Base-by-base conservation (phyloP, 176 grass and related monocot genomes). In the Eremochloa ophiuroides region DNA sequence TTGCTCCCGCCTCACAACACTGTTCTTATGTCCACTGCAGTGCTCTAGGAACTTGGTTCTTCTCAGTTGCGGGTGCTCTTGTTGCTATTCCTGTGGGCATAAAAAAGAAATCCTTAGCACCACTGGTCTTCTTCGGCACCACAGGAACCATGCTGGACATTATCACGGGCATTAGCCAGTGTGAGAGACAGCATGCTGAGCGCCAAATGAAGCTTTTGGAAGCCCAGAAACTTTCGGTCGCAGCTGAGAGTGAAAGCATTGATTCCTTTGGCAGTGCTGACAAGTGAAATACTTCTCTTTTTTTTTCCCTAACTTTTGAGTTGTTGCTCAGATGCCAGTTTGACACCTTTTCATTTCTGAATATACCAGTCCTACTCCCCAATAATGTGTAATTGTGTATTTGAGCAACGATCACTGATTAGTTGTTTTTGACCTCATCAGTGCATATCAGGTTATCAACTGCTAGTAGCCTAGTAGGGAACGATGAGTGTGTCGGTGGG, bases 61-160 rank as follows among this genome's bases (percentile, higher is more conserved):
- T 98, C 90, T 98, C 95, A 0, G 83, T 94, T 69, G 91, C 73
- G n/a, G 92, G 95, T 60, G 92, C 90, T 40, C 84, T 98, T 73
- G 18, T 98, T 82, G 92, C 96, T 23, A 98, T 98, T 86, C 96
- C 92, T 30, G 90, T 98, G 44, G 96, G 96, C 46, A 95, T 98
- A 85, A 90, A 91, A 55, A 95, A 62, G 82, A 98, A 98, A 80
- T 98, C 96, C 0, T 81, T 98, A 15, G 92, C 79, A 15, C 96
- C 96, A 1, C 75, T 98, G 50, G 92, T 98, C 27, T 98, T 95
- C 56, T 98, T 93, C 22, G 96, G 90, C 38, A 95, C 92, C 1
- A 98, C 96, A 16, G 96, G 96, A 76, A 98, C 92, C n/a, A 98
- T 98, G 96, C 88, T 95, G 65, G 96, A 98, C 79, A 95, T 98